Base-by-base conservation (phyloP, 805 yeast species). In the Saccharomycopsis malanga region DNA sequence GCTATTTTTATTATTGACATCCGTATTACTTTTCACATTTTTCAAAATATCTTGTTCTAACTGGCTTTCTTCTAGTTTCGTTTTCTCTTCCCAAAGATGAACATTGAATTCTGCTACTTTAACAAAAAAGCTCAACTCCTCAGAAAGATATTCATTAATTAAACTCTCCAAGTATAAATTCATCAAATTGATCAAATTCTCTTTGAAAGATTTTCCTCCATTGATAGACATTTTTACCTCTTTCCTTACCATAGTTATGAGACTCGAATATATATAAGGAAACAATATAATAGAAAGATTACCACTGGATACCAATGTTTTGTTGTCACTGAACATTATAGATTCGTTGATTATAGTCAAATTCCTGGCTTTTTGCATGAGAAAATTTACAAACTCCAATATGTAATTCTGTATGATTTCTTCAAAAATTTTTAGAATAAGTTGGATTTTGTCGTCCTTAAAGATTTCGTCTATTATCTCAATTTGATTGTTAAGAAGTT, bases 61-160 rank as follows among this genome's bases (percentile, higher is more conserved):
- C 22, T 57, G 49, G n/a, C 65, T 62, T 46, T 73, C 72, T 50
- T 66, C 67, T 6, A 67, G 55, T 7, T 53, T 48, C 40, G 63
- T 61, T 20, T 58, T 58, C 14, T 59, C 58, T 42, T 71, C 71
- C 64, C 77, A 72, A 36, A 67, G 65, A 14, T 64, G 61, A 24
- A 70, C 63, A 29, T 64, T 66, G 42, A 58, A 63, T 15, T 60
- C 60, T 4, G 56, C 50, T 3, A 57, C 52, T 14, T 55, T 50
- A 25, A 60, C 61, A 52, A 68, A 69, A 29, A 57, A 57, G 3
- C 45, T 43, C 0, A 65, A 53, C 12, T 64, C 63, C 9, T 62
- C 57, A 15, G 61, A 59, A 30, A 67, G 52, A 53, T 65, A 69
- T 20, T 57, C 58, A 2, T 58, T 56, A 15, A 69, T 56, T 9